Base-by-base conservation (phyloP, 768 basidiomycete genomes). In the Tephrocybe rancida region DNA sequence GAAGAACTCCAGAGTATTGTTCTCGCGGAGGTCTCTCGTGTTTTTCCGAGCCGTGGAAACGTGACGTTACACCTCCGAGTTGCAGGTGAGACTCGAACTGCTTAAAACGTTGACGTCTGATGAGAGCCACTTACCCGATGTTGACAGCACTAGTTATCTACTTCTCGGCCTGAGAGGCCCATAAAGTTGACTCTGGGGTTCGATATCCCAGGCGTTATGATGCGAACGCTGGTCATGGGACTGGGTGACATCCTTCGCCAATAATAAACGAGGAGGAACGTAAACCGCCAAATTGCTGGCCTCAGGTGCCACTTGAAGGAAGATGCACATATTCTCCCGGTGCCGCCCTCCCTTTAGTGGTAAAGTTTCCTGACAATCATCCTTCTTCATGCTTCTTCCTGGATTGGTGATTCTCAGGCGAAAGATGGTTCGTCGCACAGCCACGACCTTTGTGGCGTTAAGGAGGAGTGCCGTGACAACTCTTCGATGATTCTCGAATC, bases 361-460 rank as follows among this genome's bases (percentile, higher is more conserved):
- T 16, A 24, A 44, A 2, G 19, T 30, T 29, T 50, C 42, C 47
- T 53, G 39, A 48, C 27, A 43, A 50, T 45, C 51, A n/a, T 32
- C 19, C 42, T 44, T 47, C 42, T 51, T 27, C 37, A 37, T 41
- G 44, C 37, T n/a, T n/a, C n/a, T n/a, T n/a, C n/a, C n/a, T n/a
- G n/a, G n/a, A n/a, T n/a, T n/a, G n/a, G n/a, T n/a, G n/a, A n/a
- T 38, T 39, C 19, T 26, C 19, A 29, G 21, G 32, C 29, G 22
- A 41, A 21, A 34, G 22, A 42, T 39, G 26, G 44, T 58, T 58
- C 63, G 54, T 24, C 44, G 59, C 63, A 69, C 63, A 58, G 67
- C 67, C 67, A 69, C 67, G 27, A 48, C 44, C 54, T 50, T 55
- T 61, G 58, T 63, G 63, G 65, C 62, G 62, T 59, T 50, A 42